These are phyloP conservation scores for Diutina pseudorugosa DNA, from an alignment of 1,139 yeast species.

Conservation along the genomic window DNA sequence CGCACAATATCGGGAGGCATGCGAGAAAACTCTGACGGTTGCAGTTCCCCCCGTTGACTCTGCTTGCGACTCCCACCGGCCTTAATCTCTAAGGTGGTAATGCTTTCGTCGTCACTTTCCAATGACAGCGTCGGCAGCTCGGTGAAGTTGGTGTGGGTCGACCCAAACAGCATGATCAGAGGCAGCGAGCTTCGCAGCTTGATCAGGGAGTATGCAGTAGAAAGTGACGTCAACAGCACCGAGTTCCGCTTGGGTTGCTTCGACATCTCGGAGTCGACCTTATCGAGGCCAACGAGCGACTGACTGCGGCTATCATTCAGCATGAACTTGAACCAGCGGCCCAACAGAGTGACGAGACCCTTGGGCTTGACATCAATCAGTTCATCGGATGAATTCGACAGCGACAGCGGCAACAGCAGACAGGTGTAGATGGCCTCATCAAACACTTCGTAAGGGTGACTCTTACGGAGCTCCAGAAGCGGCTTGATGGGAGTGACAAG, in stretches of 20 bases:
- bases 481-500: conserved; percentile 7
- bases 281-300: not conserved
- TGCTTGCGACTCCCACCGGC: not conserved
- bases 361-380: conserved; percentile 1
- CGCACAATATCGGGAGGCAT: conserved; percentile 36
- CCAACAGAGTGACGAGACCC: conserved; percentile 21
- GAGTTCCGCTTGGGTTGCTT: conserved; percentile 16
- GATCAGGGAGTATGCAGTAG: conserved; percentile 19
- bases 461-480: conserved; percentile 28
- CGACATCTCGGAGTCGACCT: conserved; percentile 5
- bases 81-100: not conserved
- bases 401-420: conserved; percentile 20
- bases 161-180: conserved; percentile 28
- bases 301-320: conserved; percentile 15
- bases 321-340: conserved; percentile 24
- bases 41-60: conserved; percentile 5
- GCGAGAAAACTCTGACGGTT: conserved; percentile 34
- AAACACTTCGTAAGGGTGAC: conserved; percentile 61
- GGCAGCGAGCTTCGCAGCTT: conserved; percentile 34
- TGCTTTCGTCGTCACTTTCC: conserved; percentile 1
- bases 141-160: conserved; percentile 8
- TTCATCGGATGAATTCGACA: not conserved
- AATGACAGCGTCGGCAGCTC: conserved; percentile 1
- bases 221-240: conserved; percentile 27
- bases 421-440: conserved; percentile 67